phyloP scores from a whole-genome alignment of 2,329 filamentous ascomycete species.

The Emmonsiellopsis sp. region DNA sequence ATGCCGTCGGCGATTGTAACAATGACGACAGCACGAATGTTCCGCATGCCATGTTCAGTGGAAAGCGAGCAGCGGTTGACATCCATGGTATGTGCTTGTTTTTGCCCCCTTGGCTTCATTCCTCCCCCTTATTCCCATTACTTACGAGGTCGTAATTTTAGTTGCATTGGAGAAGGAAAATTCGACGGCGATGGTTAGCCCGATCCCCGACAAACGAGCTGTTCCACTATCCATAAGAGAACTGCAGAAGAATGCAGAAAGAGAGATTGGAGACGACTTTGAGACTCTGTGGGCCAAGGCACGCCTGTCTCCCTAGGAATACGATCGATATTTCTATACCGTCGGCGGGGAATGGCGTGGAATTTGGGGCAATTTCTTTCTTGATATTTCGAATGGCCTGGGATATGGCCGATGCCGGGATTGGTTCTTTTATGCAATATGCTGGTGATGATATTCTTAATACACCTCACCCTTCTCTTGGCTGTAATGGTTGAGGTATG shows the following conservation, averaged over 20 bases:
- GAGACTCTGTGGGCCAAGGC: slow-evolving; percentile 17
- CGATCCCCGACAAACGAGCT: slow-evolving; percentile 20
- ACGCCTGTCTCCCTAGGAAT: background rate
- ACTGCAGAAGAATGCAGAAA: slow-evolving; percentile 21
- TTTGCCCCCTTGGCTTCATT: background rate
- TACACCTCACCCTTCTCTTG: no score
- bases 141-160: background rate
- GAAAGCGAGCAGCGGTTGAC: slow-evolving; percentile 50
- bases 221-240: slow-evolving; percentile 13
- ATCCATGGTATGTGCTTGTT: slow-evolving; percentile 42
- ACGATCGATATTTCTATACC: background rate
- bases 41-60: slow-evolving; percentile 51
- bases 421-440: no score
- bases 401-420: no score
- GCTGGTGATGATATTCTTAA: no score
- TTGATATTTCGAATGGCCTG: no score
- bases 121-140: background rate
- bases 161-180: slow-evolving; percentile 24
- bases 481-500: no score
- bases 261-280: slow-evolving; percentile 23
- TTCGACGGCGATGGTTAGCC: slow-evolving; percentile 21
- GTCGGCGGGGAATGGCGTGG: no score
- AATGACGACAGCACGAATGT: slow-evolving; percentile 53
- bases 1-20: slow-evolving; percentile 53
- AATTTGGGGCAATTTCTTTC: background rate